Evolutionary conservation across 2,329 filamentous ascomycete genomes (phyloP).

Genomic region (Dactylellina cionopaga): DNA sequence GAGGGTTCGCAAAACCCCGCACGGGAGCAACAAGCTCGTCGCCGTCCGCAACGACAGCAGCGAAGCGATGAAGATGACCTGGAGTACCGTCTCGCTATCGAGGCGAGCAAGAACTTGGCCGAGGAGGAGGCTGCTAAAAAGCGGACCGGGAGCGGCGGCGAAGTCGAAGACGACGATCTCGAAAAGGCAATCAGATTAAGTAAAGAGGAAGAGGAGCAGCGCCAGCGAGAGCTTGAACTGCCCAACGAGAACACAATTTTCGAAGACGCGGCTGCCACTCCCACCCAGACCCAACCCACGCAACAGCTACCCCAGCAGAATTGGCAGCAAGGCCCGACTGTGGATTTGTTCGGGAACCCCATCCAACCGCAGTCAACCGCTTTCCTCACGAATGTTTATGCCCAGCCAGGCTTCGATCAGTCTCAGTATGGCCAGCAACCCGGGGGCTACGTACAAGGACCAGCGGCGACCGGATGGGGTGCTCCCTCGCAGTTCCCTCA

Average conservation of each 20-base stretch:
- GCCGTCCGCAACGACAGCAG: slow-evolving; percentile 64
- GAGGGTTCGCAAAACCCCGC: slow-evolving; percentile 59
- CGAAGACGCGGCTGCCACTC: slow-evolving; percentile 73
- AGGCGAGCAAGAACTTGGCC: slow-evolving; percentile 93
- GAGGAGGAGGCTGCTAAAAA: slow-evolving; percentile 82
- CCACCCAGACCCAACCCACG: slow-evolving; percentile 72
- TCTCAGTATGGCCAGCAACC: slow-evolving; percentile 63
- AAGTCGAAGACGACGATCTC: slow-evolving; percentile 81
- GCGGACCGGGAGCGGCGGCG: slow-evolving; percentile 70
- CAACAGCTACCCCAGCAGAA: slow-evolving; percentile 64
- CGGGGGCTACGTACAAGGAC: slow-evolving; percentile 43
- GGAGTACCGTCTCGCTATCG: slow-evolving; percentile 88
- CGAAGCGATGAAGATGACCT: slow-evolving; percentile 82
- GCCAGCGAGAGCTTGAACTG: slow-evolving; percentile 85
- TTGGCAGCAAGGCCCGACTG: slow-evolving; percentile 95
- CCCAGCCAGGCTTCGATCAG: slow-evolving; percentile 78
- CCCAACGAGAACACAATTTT: slow-evolving; percentile 88
- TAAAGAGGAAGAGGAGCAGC: slow-evolving; percentile 86
- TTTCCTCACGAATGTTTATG: slow-evolving; percentile 74
- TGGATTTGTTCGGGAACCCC: slow-evolving; percentile 97
- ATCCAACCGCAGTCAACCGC: slow-evolving; percentile 77
- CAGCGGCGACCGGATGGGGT: slow-evolving; percentile 44
- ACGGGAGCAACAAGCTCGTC: slow-evolving; percentile 60
- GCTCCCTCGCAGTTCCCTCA: slow-evolving; percentile 54
- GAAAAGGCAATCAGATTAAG: slow-evolving; percentile 95